A percentile compares a stretch with the other conserved stretches of the same genome.
Evolutionary conservation across 2,329 filamentous ascomycete genomes (phyloP).

Genomic region (Talaromyces sp.): DNA sequence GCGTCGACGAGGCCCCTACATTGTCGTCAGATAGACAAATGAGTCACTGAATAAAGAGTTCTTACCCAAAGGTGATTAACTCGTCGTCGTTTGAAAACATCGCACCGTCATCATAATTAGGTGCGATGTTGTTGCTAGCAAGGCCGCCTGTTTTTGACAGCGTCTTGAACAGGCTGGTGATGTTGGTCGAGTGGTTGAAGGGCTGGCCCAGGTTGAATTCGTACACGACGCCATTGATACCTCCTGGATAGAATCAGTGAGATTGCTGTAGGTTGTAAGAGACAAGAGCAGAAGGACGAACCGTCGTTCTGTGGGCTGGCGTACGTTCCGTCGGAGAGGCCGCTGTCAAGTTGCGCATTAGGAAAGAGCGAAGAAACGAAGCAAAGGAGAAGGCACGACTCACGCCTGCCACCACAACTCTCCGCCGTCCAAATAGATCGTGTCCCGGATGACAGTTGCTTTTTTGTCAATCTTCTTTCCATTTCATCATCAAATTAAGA

Average conservation of each 20-base stretch:
- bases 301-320: conserved; percentile 34
- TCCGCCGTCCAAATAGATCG: conserved; percentile 65
- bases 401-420: conserved; percentile 51
- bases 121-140: conserved; percentile 52
- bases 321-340: conserved; percentile 21
- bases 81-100: conserved; percentile 64
- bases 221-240: conserved; percentile 54
- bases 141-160: conserved; percentile 51
- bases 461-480: background rate
- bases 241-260: conserved; percentile 41
- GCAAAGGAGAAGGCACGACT: conserved; percentile 6
- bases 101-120: conserved; percentile 60
- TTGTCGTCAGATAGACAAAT: background rate
- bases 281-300: conserved; percentile 32
- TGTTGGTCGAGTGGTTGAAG: conserved; percentile 53
- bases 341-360: conserved; percentile 4
- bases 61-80: conserved; percentile 60
- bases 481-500: background rate
- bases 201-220: conserved; percentile 58
- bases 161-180: conserved; percentile 50
- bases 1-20: conserved; percentile 46
- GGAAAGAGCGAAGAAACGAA: conserved; percentile 22
- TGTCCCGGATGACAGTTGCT: conserved; percentile 61
- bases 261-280: background rate
- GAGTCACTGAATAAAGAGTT: background rate